A percentile compares a stretch with the other conserved stretches of the same genome.
phyloP scores from a whole-genome alignment of 441 rosid species.

The Eutrema salsugineum region DNA sequence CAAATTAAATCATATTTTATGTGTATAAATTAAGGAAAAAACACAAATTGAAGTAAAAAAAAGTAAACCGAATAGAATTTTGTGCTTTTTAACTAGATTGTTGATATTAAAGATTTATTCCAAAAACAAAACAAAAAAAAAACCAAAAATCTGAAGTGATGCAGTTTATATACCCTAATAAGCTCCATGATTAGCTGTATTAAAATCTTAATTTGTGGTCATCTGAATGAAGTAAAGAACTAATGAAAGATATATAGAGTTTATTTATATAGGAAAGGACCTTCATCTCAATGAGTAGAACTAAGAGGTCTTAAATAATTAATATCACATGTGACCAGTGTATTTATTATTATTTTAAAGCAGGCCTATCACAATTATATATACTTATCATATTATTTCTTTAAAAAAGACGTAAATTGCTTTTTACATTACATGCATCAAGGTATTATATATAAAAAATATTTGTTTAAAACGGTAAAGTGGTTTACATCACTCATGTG shows the following conservation, averaged over 20 bases:
- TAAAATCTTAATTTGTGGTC: not conserved
- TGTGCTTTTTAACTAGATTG: not conserved
- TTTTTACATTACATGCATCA: not conserved
- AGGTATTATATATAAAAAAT: no score
- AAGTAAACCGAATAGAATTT: not conserved
- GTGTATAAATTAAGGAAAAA: not conserved
- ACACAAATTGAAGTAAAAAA: not conserved
- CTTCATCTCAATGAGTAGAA: not conserved
- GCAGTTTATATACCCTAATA: not conserved
- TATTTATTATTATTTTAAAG: conserved; percentile 11
- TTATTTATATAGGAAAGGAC: not conserved
- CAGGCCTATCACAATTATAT: not conserved
- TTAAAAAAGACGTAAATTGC: conserved; percentile 10
- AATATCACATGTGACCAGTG: conserved; percentile 3
- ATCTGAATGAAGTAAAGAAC: not conserved
- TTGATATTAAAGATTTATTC: not conserved
- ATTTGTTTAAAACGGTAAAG: not conserved
- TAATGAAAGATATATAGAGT: not conserved
- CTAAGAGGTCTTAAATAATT: not conserved
- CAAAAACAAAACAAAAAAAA: not conserved
- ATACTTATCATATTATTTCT: not conserved
- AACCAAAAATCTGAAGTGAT: not conserved
- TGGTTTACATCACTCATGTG: not conserved
- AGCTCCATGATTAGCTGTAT: not conserved
- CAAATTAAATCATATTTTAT: not conserved